phyloP scores from a whole-genome alignment of 345 rosid species.

The Cardamine occulta region DNA sequence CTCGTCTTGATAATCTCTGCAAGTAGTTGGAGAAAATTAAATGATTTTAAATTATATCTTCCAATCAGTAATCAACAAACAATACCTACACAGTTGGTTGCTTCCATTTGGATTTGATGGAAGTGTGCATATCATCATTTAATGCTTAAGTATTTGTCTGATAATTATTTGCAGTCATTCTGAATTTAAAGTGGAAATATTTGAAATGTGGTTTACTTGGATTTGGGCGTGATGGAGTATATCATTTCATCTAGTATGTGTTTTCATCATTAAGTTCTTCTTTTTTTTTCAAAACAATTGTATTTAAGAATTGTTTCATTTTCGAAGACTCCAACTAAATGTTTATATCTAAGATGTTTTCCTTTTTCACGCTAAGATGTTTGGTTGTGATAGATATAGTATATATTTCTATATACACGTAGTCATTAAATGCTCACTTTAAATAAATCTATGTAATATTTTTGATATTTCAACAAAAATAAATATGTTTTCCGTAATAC shows the following conservation, averaged over 20 bases:
- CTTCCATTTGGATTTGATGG: conserved; percentile 38
- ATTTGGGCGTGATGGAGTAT: not conserved
- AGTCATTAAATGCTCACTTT: not conserved
- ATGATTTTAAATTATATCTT: conserved; percentile 3
- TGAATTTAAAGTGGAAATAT: conserved; percentile 11
- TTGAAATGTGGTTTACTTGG: not conserved
- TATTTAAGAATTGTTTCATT: not conserved
- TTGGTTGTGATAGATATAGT: conserved; percentile 5
- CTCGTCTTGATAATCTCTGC: conserved; percentile 26
- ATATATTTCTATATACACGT: not conserved
- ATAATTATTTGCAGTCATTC: conserved; percentile 16
- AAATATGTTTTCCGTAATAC: not conserved
- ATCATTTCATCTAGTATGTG: not conserved
- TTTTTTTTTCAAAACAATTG: not conserved
- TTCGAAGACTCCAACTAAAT: conserved; percentile 1
- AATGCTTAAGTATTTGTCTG: conserved; percentile 31
- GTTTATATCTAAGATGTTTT: not conserved
- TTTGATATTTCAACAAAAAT: not conserved
- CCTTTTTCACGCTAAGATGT: conserved; percentile 1
- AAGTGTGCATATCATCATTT: conserved; percentile 26
- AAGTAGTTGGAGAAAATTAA: conserved; percentile 36
- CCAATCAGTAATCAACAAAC: conserved; percentile 36
- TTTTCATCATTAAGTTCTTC: not conserved
- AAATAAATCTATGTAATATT: not conserved
- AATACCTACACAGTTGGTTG: conserved; percentile 39